A percentile compares a stretch with the other conserved stretches of the same genome.
Conservation (phyloP, 345 rosid genomes). For the Erodium maritimum region DNA sequence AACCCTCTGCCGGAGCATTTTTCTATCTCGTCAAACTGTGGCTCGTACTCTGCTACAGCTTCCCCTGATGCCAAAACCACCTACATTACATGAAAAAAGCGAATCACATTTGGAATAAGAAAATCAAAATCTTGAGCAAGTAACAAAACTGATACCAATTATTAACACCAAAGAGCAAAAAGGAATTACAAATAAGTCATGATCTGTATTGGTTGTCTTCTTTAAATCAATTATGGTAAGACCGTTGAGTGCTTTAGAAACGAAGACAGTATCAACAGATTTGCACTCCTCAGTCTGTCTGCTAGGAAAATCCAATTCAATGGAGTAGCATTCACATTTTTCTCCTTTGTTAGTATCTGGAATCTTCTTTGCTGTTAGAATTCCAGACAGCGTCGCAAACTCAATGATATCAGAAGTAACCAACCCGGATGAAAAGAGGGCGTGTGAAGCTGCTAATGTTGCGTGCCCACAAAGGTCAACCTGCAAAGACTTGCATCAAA, state of each 20-base stretch:
- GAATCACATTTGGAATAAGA: too few relatives aligned
- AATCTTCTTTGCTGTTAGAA: conserved; percentile 50
- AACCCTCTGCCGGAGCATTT: conserved; percentile 47
- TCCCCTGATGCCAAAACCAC: conserved; percentile 53
- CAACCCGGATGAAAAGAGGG: conserved; percentile 40
- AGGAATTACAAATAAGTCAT: conserved; percentile 37
- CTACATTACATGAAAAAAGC: conserved; percentile 28
- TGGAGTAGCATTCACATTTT: conserved; percentile 19
- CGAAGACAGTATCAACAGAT: conserved; percentile 6
- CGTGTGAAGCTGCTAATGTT: conserved; percentile 71
- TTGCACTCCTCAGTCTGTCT: conserved; percentile 24
- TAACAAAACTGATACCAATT: not conserved
- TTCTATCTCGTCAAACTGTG: conserved; percentile 34
- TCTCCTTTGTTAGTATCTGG: conserved; percentile 21
- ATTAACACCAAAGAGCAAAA: not conserved
- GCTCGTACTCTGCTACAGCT: conserved; percentile 39
- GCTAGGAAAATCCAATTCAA: conserved; percentile 51
- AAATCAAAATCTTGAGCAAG: too few relatives aligned
- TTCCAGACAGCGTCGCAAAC: conserved; percentile 55
- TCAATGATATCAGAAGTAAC: conserved; percentile 43
- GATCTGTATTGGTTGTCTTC: conserved; percentile 19
- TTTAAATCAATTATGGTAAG: conserved; percentile 39
- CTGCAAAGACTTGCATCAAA: conserved; percentile 19
- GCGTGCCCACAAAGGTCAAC: conserved; percentile 80
- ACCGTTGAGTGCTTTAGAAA: conserved; percentile 42